A percentile compares a stretch with the other conserved stretches of the same genome.
phyloP scores from a whole-genome alignment of 2,329 filamentous ascomycete genomes.

The Zasmidium cellare region DNA sequence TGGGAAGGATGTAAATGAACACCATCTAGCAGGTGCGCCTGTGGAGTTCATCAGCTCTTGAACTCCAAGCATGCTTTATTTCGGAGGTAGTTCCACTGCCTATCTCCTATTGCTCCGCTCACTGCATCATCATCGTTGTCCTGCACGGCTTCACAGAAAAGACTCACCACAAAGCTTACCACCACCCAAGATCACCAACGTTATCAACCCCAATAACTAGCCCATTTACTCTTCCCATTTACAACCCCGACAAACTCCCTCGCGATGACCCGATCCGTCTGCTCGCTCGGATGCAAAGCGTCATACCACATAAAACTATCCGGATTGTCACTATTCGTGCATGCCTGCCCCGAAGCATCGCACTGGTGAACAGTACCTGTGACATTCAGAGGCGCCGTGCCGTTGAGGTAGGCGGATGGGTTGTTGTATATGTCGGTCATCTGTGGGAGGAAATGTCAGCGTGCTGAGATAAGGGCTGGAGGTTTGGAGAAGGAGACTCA shows the following conservation, averaged over 20 bases:
- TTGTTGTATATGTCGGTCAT: constrained; percentile 65
- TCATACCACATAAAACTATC: constrained; percentile 74
- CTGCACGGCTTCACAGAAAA: no score
- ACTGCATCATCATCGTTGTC: no score
- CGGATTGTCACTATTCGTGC: constrained; percentile 43
- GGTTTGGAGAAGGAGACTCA: constrained; percentile 32
- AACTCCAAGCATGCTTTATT: no score
- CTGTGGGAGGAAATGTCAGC: constrained; percentile 28
- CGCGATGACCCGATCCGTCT: constrained; percentile 60
- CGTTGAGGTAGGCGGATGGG: constrained; percentile 62
- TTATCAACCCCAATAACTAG: constrained; percentile 42
- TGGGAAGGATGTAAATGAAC: no score
- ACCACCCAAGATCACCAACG: no score
- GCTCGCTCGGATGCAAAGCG: constrained; percentile 69
- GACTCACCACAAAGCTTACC: no score
- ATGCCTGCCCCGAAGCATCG: constrained; percentile 39
- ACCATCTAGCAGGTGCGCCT: no score
- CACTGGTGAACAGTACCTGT: constrained; percentile 61
- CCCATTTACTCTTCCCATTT: constrained; percentile 49
- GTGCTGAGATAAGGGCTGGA: not conserved
- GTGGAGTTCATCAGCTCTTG: no score
- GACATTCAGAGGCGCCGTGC: constrained; percentile 62
- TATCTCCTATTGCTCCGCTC: no score
- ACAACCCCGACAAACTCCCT: constrained; percentile 58
- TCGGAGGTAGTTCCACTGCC: no score